Evolutionary conservation across 2,329 filamentous ascomycete species (phyloP), one percentile per base, ranked within the genome.

Genomic region (Fusarium haematococcum): DNA sequence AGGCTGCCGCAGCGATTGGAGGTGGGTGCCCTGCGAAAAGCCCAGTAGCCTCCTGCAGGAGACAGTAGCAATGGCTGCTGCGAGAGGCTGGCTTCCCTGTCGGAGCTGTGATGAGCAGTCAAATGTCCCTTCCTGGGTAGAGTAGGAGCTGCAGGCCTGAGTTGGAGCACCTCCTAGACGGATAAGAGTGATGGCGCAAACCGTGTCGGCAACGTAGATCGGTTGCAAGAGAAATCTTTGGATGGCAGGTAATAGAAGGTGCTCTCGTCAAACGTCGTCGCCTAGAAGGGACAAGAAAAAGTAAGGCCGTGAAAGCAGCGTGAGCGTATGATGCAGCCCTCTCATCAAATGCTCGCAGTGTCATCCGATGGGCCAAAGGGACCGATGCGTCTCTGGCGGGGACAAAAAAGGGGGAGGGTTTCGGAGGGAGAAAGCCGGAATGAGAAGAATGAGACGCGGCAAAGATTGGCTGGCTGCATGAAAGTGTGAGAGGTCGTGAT

Each of bases 1-100:
- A 61, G 67, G 62, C 52, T 74, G 58, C 65, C 65, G 57, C 63
- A 58, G 67, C 73, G 67, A 78, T 78, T 78, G 75, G 76, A 75
- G 71, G 70, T 59, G 57, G 67, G 57, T 45, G 73, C 65, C 72
- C 62, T 67, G 63, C 63, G 57, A 67, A 45, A 67, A 59, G 39
- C 45, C 54, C 43, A 69, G 64, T 45, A 68, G 65, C 64, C 74
- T 66, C 68, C 74, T 72, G 74, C 70, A 69, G 70, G 52, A 74
- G 71, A 35, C 54, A 63, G 52, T 58, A 56, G 39, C 56, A 68
- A 52, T 50, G 45, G n/a, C 23, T 48, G 67, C 50, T 65, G 70
- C 43, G 59, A 48, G 14, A 59, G 48, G 59, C 25, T 69, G 52
- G 48, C 30, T 27, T 65, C 60, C 45, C 25, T 30, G 33, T 58